phyloP scores from a whole-genome alignment of 139 green algal genomes.

The Chlamydomonas eustigma region DNA sequence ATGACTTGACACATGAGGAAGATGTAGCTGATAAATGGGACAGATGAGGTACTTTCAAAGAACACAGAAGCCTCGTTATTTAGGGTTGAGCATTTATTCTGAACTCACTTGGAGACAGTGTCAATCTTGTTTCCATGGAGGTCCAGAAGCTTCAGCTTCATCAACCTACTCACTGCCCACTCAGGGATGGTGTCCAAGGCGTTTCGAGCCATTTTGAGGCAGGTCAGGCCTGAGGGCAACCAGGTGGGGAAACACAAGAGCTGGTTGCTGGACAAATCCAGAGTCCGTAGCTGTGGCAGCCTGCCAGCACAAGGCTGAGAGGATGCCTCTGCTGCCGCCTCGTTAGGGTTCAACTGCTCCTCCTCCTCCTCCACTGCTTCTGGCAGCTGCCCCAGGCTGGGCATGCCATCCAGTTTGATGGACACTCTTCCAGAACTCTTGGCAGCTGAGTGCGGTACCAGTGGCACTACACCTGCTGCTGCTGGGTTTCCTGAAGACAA shows the following conservation, averaged over 20 bases:
- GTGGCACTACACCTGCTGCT: too few relatives aligned
- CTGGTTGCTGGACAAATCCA: conserved; percentile 7
- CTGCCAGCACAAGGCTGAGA: neutral
- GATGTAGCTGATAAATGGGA: too few relatives aligned
- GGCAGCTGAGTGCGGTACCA: too few relatives aligned
- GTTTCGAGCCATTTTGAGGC: conserved; percentile 1
- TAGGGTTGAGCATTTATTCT: too few relatives aligned
- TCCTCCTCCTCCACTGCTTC: too few relatives aligned
- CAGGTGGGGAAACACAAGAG: neutral
- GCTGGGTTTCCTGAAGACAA: too few relatives aligned
- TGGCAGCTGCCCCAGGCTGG: too few relatives aligned
- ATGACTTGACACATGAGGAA: too few relatives aligned
- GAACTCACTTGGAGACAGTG: neutral
- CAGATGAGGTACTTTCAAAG: too few relatives aligned
- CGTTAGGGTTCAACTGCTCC: neutral
- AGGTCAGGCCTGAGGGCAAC: neutral
- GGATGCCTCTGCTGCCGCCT: neutral
- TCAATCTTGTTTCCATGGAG: neutral
- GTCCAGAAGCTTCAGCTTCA: conserved; percentile 1
- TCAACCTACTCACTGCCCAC: neutral
- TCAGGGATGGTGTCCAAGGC: neutral
- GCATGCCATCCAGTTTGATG: too few relatives aligned
- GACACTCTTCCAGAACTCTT: too few relatives aligned
- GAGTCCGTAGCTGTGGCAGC: neutral
- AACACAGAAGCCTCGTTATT: too few relatives aligned